A percentile compares a stretch with the other conserved stretches of the same genome.
Conservation (phyloP, 2,329 filamentous ascomycete species). For the Chalaropsis thielavioides region DNA sequence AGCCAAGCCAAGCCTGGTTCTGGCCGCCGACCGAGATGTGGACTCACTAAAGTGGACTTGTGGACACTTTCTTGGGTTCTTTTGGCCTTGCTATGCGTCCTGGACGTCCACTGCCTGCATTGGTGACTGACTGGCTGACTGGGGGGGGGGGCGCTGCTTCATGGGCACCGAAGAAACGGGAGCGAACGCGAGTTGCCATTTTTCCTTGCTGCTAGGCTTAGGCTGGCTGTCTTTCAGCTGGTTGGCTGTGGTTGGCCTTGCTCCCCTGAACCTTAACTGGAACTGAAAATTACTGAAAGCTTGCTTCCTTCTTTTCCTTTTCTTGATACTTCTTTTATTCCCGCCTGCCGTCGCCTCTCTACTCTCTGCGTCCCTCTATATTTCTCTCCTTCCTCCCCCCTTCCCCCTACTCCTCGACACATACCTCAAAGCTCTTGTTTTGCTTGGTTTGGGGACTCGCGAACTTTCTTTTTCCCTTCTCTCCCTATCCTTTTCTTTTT, state of each 20-base stretch:
- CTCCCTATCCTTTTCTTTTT: neutral
- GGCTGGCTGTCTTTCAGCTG: slow-evolving; percentile 1
- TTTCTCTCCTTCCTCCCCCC: neutral
- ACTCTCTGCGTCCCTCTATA: neutral
- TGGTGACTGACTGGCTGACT: neutral
- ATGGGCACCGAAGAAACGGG: neutral
- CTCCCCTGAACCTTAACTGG: slow-evolving; percentile 10
- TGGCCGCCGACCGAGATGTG: neutral
- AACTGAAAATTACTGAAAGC: slow-evolving; percentile 9
- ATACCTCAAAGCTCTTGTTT: neutral
- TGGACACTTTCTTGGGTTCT: slow-evolving; percentile 7
- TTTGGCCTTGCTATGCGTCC: neutral
- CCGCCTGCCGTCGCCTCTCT: neutral
- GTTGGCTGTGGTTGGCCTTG: slow-evolving; percentile 5
- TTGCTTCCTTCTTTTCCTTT: slow-evolving; percentile 11
- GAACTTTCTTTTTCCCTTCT: neutral
- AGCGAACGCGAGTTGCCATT: slow-evolving; percentile 1
- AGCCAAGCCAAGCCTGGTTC: neutral
- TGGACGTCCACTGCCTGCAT: neutral
- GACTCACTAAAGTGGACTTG: slow-evolving; percentile 7
- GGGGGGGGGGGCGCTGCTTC: neutral
- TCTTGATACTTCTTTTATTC: neutral
- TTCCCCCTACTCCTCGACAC: neutral
- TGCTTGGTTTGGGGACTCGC: neutral
- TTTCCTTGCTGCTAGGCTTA: slow-evolving; percentile 6